Percentiles rank a stretch among this genome's conserved stretches.
Evolutionary conservation across 441 rosid genomes (phyloP).

Genomic region (Hura crepitans): DNA sequence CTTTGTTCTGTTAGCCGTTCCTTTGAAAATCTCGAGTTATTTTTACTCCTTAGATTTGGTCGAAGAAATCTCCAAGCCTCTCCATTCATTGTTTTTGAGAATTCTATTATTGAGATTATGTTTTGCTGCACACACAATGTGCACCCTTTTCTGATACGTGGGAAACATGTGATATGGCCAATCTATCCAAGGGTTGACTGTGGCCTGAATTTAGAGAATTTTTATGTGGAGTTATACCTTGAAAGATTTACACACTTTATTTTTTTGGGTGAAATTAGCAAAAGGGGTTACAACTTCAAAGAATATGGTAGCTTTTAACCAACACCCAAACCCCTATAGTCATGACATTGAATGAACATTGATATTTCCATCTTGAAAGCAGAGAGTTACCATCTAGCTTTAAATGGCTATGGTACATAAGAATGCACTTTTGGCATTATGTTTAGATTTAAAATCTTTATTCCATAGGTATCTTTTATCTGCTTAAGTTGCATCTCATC

Average conservation of each 20-base stretch:
- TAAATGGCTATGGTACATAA: not conserved
- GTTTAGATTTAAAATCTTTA: not conserved
- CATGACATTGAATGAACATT: not conserved
- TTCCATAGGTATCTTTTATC: not conserved
- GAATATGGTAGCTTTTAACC: slow-evolving; percentile 3
- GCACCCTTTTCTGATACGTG: not conserved
- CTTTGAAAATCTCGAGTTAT: not conserved
- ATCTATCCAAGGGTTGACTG: slow-evolving; percentile 4
- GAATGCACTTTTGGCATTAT: not conserved
- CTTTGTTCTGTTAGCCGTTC: not conserved
- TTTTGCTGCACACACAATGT: not conserved
- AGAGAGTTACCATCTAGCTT: not conserved
- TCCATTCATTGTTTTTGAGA: not conserved
- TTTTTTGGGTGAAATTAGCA: not conserved
- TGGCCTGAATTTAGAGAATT: not conserved
- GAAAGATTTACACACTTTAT: not conserved
- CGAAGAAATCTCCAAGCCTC: not conserved
- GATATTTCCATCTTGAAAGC: not conserved
- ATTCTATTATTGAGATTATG: not conserved
- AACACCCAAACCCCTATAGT: not conserved
- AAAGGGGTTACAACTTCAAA: not conserved
- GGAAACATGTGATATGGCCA: not conserved
- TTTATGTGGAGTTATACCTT: not conserved
- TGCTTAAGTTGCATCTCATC: slow-evolving; percentile 1
- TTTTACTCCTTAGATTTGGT: not conserved